Base-by-base conservation (phyloP, 2,329 filamentous ascomycete genomes). In the Aureobasidium pullulans region DNA sequence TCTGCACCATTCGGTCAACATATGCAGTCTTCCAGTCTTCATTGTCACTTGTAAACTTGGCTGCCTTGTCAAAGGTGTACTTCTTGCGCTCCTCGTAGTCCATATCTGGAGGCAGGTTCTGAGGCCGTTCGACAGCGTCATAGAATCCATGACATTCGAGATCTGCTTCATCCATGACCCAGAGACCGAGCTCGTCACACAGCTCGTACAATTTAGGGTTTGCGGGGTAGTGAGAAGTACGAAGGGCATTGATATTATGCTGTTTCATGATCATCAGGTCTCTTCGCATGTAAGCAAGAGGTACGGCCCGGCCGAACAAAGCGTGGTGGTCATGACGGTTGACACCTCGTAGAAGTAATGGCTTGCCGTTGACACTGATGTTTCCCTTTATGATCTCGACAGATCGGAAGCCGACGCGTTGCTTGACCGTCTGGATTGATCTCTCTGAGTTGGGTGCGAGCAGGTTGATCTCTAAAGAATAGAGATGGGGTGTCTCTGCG, bases 241-340 rank as follows among this genome's bases (percentile, higher is more conserved):
- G 83, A 5, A 90, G 76, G 0, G 86, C 83, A 63, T 90, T 89
- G 72, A 89, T 79, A 65, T 89, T 89, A 74, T 87, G 80, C 6
- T 72, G 75, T 70, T 89, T 89, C 85, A 89, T 89, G 3, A 84
- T 73, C 2, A 85, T 66, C 1, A 89, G 74, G 63, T 89, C 86
- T 13, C 76, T 71, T 62, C 79, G 79, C 66, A 87, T 80, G 28
- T 81, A 86, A 1, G 85, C 81, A 6, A 81, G 70, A 0, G 85
- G 84, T 0, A 88, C 84, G 0, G 84, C 79, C 0, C 86, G 82
- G 3, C 86, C 86, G 31, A 79, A 79, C 10, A 73, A 72, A 0
- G 84, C 84, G 65, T 89, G 85, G 65, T 90, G 86, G 60, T 90
- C 87, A 66, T 89, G 87, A 15, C 86, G 76, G 68, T 89, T 89